A percentile compares a stretch with the other conserved stretches of the same genome.
Conservation (phyloP, 805 yeast genomes). For the Hanseniaspora occidentalis region DNA sequence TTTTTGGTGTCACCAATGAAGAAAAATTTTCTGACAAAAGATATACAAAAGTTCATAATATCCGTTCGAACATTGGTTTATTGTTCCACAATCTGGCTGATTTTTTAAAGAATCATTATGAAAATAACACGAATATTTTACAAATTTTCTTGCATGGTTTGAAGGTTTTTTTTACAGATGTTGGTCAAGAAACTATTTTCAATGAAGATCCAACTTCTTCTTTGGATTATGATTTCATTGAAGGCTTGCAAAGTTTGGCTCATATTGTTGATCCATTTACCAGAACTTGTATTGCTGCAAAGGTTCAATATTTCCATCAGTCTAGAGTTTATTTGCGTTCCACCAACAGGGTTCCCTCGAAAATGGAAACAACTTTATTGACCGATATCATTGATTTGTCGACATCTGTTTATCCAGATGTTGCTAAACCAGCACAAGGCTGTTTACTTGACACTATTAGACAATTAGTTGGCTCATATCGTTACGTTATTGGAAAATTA, state of each 20-base stretch:
- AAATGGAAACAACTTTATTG: conserved; percentile 48
- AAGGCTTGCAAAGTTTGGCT: conserved; percentile 48
- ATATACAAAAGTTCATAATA: conserved; percentile 43
- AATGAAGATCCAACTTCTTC: conserved; percentile 41
- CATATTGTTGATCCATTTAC: conserved; percentile 61
- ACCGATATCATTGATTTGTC: conserved; percentile 53
- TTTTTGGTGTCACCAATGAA: conserved; percentile 43
- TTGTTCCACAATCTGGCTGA: conserved; percentile 46
- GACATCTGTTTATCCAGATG: conserved; percentile 56
- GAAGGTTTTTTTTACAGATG: conserved; percentile 70
- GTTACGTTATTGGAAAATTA: conserved; percentile 37
- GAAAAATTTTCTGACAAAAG: conserved; percentile 30
- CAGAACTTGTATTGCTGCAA: conserved; percentile 61
- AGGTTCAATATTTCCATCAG: conserved; percentile 62
- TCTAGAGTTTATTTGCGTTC: conserved; percentile 61
- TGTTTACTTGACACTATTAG: conserved; percentile 58
- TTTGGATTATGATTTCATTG: conserved; percentile 43
- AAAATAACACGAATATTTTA: conserved; percentile 53
- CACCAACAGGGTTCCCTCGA: conserved; percentile 59
- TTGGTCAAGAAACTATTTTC: conserved; percentile 58
- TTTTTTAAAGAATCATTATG: conserved; percentile 35
- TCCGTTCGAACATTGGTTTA: conserved; percentile 48
- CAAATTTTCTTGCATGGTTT: conserved; percentile 50
- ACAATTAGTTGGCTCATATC: conserved; percentile 55
- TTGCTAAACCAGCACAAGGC: conserved; percentile 58